A percentile compares a stretch with the other conserved stretches of the same genome.
Conservation (phyloP, 169 alveolate species). For the Fabrea salina region DNA sequence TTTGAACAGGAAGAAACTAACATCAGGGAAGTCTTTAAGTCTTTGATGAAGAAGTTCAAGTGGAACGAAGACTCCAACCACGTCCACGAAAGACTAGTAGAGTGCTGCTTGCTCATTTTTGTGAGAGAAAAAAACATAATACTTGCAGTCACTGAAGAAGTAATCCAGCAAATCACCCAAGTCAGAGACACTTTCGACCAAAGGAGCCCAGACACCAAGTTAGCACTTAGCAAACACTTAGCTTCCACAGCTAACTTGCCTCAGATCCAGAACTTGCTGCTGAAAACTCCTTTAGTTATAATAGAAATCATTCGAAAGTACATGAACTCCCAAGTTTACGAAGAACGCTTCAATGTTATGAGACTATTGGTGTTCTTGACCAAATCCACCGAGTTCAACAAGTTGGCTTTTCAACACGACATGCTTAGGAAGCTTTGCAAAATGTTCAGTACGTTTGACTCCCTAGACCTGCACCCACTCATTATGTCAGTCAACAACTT, state of each 20-base stretch:
- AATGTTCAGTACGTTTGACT: background rate
- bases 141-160: slow-evolving; percentile 29
- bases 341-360: background rate
- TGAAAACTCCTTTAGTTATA: background rate
- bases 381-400: slow-evolving; percentile 12
- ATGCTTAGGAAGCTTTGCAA: background rate
- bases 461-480: background rate
- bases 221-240: slow-evolving; percentile 12
- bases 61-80: background rate
- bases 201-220: background rate
- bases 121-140: slow-evolving; percentile 26
- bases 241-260: slow-evolving; percentile 26
- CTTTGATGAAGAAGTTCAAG: background rate
- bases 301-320: background rate
- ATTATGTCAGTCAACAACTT: background rate
- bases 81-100: slow-evolving; percentile 20
- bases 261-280: slow-evolving; percentile 3
- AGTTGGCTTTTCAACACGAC: background rate
- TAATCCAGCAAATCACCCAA: background rate
- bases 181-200: background rate
- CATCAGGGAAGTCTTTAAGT: slow-evolving; percentile 15
- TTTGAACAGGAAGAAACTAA: slow-evolving; percentile 28
- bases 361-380: background rate
- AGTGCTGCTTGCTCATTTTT: slow-evolving; percentile 24
- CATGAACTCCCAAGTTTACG: background rate